Evolutionary conservation across 257 asterid genomes (phyloP).

Genomic region (Plantago ovata): DNA sequence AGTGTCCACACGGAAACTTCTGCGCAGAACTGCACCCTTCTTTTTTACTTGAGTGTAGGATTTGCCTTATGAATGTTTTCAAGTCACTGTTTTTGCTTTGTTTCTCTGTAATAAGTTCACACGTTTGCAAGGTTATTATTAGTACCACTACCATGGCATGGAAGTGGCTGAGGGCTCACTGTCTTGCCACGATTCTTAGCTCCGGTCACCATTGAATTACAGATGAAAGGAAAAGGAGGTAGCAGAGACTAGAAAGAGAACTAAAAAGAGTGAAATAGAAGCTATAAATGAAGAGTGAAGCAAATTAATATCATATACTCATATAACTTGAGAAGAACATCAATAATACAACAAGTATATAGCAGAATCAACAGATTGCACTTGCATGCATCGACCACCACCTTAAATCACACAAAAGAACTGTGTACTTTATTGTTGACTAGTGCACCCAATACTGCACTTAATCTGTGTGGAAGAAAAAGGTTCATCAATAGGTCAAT

Average conservation of each 20-base stretch:
- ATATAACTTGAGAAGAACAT: background rate
- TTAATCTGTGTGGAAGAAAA: background rate
- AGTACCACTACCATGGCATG: too few relatives aligned
- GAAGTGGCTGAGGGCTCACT: background rate
- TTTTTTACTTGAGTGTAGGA: too few relatives aligned
- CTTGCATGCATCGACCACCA: background rate
- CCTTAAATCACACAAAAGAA: background rate
- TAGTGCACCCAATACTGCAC: constrained; percentile 1
- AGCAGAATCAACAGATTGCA: background rate
- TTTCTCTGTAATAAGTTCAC: too few relatives aligned
- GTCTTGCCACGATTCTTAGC: background rate
- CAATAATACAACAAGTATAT: background rate
- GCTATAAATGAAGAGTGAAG: background rate
- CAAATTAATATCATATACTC: background rate
- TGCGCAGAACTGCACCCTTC: background rate
- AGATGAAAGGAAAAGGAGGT: background rate
- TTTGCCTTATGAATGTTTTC: too few relatives aligned
- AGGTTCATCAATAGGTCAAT: background rate
- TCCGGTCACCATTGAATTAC: background rate
- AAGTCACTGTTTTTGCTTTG: too few relatives aligned
- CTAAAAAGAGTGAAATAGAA: too few relatives aligned
- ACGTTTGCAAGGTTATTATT: too few relatives aligned
- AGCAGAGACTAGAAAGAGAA: too few relatives aligned
- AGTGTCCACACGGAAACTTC: background rate
- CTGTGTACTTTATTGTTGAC: background rate